These are phyloP conservation scores for Alternaria brassicicola DNA, from an alignment of 2,329 filamentous ascomycete genomes.

Conservation along the genomic window DNA sequence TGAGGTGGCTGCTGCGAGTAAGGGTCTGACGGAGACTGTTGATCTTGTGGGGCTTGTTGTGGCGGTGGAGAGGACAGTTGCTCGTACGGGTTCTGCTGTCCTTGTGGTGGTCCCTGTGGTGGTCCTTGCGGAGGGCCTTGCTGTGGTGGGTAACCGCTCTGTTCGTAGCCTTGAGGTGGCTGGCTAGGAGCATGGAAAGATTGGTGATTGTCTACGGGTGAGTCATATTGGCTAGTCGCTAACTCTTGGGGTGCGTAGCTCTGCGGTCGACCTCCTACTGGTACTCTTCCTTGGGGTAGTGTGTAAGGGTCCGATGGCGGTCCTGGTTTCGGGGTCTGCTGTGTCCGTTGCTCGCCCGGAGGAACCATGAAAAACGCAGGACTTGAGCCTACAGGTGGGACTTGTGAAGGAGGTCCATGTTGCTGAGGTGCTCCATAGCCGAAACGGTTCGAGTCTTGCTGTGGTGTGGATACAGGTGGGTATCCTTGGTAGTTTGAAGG, in stretches of 20 bases:
- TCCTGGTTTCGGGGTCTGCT: conserved; percentile 40
- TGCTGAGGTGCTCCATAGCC: conserved; percentile 42
- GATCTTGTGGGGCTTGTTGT: conserved; percentile 27
- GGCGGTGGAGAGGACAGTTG: conserved; percentile 36
- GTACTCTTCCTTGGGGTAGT: conserved; percentile 45
- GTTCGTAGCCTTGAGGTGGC: conserved; percentile 34
- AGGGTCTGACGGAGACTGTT: conserved; percentile 35
- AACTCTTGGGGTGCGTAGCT: conserved; percentile 56
- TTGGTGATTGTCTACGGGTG: conserved; percentile 54
- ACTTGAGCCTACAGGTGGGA: conserved; percentile 45
- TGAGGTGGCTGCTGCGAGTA: conserved; percentile 40
- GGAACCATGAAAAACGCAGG: conserved; percentile 50
- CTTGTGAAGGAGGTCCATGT: conserved; percentile 46
- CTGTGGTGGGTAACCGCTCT: conserved; percentile 35
- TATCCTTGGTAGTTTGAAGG: conserved; percentile 41
- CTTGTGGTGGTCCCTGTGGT: conserved; percentile 24
- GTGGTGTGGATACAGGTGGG: conserved; percentile 41
- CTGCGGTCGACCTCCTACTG: conserved; percentile 42
- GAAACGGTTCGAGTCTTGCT: conserved; percentile 41
- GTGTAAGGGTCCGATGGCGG: conserved; percentile 47
- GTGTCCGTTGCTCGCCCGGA: conserved; percentile 37
- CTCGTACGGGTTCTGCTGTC: conserved; percentile 36
- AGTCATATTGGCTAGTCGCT: conserved; percentile 55
- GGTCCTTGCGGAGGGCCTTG: conserved; percentile 22
- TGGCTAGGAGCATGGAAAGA: conserved; percentile 42